Evolutionary conservation across 1,139 yeast species (phyloP), one percentile per base, ranked within the genome.

Genomic region (Candida smagusa): DNA sequence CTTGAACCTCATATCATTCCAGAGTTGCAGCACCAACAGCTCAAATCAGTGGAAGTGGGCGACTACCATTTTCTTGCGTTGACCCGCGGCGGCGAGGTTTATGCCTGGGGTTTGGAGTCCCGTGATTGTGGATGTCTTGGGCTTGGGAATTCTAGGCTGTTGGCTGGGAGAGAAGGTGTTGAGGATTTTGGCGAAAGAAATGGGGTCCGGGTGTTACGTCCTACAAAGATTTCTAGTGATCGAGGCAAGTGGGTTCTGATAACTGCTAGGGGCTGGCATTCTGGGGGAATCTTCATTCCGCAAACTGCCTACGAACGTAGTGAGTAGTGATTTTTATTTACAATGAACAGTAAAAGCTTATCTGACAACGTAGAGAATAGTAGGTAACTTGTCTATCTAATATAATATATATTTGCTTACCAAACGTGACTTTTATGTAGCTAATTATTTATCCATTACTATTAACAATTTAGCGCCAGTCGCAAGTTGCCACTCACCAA

Each of bases 211-310:
- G 75, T 79, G 0, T 37, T 37, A 1, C 61, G 51, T 28, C 90
- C 90, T 0, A 58, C 66, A 0, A 53, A 51, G 27, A 67, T 80
- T 4, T 45, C 44, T 13, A 49, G 48, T 22, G 60, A 64, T 0
- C 55, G 55, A 2, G 79, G 78, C 0, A 63, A 69, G 48, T 55
- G 76, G 76, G 49, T 52, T 44, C 76, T 77, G 1, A 70, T 81
- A 34, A 72, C 84, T 2, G 85, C 88, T 9, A 78, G 81, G n/a
- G 95, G 95, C 2, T 84, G 92, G 94, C 94, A 84, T 41, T 78
- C 88, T 1, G 80, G 81, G 31, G 92, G 73, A 1, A 56, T 67
- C 12, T 63, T 49, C 36, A 53, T 61, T n/a, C 52, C 56, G 11
- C 19, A 5, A 16, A 16, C 19, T 16, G 5, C 19, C 19, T 16